Evolutionary conservation across 441 rosid species (phyloP).

Genomic region (Bocquillonia castaneifolia): DNA sequence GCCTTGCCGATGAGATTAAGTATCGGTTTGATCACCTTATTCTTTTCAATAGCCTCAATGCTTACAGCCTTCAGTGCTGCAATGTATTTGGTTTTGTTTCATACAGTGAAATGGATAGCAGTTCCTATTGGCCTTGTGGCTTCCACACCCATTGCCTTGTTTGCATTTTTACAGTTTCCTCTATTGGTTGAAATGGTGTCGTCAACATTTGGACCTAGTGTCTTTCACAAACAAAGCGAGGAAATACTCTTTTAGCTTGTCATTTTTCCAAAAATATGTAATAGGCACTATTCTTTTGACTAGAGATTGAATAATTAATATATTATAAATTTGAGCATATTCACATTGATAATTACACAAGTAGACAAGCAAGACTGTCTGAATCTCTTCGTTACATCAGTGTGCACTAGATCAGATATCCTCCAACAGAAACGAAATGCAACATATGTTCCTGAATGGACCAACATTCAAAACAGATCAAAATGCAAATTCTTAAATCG

Average conservation of each 20-base stretch:
- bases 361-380: no score
- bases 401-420: no score
- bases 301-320: not conserved
- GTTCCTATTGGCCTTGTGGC: conserved; percentile 1
- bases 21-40: not conserved
- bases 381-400: no score
- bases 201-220: not conserved
- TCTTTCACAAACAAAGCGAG: not conserved
- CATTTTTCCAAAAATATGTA: no score
- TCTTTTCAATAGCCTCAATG: conserved; percentile 5
- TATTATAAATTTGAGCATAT: no score
- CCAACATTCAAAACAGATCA: no score
- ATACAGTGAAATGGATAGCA: not conserved
- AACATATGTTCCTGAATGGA: no score
- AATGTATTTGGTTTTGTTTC: not conserved
- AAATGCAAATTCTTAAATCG: no score
- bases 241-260: not conserved
- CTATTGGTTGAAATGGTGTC: not conserved
- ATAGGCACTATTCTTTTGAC: not conserved
- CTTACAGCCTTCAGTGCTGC: not conserved
- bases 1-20: not conserved
- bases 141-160: not conserved
- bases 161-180: not conserved
- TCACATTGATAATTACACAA: no score
- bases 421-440: no score